These are phyloP conservation scores for Fraxinus quadrangulata DNA, from an alignment of 257 asterid genomes.

Conservation along the genomic window DNA sequence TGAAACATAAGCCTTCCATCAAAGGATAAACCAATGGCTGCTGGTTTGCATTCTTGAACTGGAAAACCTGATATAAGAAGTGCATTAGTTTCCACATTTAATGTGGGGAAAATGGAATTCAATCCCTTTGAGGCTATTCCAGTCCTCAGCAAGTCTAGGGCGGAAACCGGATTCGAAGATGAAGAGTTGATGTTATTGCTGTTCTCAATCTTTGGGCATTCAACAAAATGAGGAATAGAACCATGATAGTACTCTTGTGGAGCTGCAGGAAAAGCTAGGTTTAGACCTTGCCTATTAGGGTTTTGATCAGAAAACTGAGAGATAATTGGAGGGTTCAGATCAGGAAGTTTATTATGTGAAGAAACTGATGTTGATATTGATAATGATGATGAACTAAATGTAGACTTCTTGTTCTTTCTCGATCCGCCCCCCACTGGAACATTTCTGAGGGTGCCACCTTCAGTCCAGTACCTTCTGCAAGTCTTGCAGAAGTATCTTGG, in stretches of 20 bases:
- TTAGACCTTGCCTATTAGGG: constrained; percentile 66
- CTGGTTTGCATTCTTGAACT: constrained; percentile 67
- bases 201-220: constrained; percentile 45
- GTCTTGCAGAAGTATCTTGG: constrained; percentile 85
- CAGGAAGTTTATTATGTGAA: constrained; percentile 36
- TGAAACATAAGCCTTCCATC: constrained; percentile 54
- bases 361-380: constrained; percentile 19
- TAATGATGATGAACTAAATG: constrained; percentile 24
- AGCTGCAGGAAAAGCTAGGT: constrained; percentile 37
- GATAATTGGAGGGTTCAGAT: constrained; percentile 47
- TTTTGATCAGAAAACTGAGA: constrained; percentile 37
- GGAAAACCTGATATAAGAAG: constrained; percentile 45
- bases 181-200: constrained; percentile 25
- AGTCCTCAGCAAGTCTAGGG: constrained; percentile 51
- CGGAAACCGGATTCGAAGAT: constrained; percentile 36
- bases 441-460: constrained; percentile 75
- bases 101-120: constrained; percentile 18
- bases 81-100: constrained; percentile 29
- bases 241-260: constrained; percentile 17
- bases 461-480: constrained; percentile 81
- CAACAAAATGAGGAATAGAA: constrained; percentile 41
- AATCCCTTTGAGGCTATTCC: constrained; percentile 45
- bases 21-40: constrained; percentile 37
- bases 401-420: constrained; percentile 53
- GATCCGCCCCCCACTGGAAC: constrained; percentile 86